Evolutionary conservation across 1,139 yeast species (phyloP).

Genomic region (Blastobotrys arbuscula): DNA sequence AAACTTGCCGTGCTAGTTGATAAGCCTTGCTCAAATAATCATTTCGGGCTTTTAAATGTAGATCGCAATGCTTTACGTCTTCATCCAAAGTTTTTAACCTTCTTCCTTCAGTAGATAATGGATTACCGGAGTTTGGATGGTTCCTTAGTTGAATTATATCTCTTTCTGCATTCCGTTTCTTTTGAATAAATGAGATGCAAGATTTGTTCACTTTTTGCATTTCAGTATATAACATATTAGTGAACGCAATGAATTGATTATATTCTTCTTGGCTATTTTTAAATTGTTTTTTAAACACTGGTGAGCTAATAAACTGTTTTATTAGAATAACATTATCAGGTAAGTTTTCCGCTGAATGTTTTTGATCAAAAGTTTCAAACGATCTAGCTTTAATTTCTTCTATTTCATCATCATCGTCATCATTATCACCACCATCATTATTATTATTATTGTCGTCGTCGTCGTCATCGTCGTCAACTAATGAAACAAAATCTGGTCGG

Average conservation of each 20-base stretch:
- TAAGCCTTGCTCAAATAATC: neutral
- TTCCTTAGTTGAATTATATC: neutral
- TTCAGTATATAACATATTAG: neutral
- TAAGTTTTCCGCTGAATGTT: neutral
- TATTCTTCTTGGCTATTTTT: neutral
- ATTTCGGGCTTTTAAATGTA: neutral
- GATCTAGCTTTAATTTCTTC: neutral
- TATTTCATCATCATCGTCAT: neutral
- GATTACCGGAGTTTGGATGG: neutral
- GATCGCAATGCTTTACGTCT: neutral
- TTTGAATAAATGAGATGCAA: no score
- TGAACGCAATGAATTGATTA: neutral
- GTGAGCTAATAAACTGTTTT: neutral
- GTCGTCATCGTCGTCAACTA: neutral
- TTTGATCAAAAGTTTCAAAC: constrained; percentile 4
- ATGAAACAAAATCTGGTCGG: neutral
- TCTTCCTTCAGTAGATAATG: neutral
- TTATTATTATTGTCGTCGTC: neutral
- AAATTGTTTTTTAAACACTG: neutral
- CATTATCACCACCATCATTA: neutral
- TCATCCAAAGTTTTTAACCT: neutral
- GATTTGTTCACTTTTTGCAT: neutral
- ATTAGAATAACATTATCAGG: constrained; percentile 6
- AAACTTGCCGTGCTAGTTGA: neutral
- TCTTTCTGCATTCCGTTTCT: neutral